Evolutionary conservation across 78 protist species (phyloP), one percentile per base, ranked within the genome.

Genomic region (Planoprotostelium fungivorum): DNA sequence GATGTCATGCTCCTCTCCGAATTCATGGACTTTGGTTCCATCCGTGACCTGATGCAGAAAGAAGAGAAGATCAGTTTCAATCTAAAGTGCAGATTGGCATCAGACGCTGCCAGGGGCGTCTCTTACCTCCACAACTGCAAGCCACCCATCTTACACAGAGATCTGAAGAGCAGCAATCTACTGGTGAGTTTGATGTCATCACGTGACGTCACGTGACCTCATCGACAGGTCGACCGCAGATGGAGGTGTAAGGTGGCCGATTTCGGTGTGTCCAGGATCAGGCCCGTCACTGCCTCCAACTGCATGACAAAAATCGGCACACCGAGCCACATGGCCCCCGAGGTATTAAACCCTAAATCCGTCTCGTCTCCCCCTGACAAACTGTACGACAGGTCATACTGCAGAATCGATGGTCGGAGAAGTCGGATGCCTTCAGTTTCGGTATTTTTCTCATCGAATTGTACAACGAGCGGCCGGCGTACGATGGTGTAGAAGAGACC

Each of bases 81-180:
- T 25, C 73, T 25, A 51, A 51, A 51, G 73, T 51, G 73, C 16
- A 51, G 73, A 51, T 51, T 51, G 16, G 73, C 73, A 25, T 5
- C 73, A 51, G 73, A 51, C 73, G 73, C 73, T 5, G 73, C 73
- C 5, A 51, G 73, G 16, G 73, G 73, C 16, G 87, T 93, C 92
- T 37, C 37, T 29, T 93, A 90, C 90, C 89, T 93, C n/a, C 95
- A 93, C 34, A 29, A 37, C 31, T 88, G 92, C 37, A 93, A 90
- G 73, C 95, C 95, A 93, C 90, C 91, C 51, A 88, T 93, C 1
- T 89, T 93, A 35, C 95, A 93, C 38, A 36, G 95, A 29, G 95
- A 93, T 90, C 83, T 93, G 37, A 90, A 90, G 88, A 90, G 93
- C 89, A 91, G 93, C 28, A 93, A 93, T 73, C 89, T 93, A 37